A percentile compares a stretch with the other conserved stretches of the same genome.
phyloP scores from a whole-genome alignment of 2,329 filamentous ascomycete genomes.

The Trichoderma afroharzianum region DNA sequence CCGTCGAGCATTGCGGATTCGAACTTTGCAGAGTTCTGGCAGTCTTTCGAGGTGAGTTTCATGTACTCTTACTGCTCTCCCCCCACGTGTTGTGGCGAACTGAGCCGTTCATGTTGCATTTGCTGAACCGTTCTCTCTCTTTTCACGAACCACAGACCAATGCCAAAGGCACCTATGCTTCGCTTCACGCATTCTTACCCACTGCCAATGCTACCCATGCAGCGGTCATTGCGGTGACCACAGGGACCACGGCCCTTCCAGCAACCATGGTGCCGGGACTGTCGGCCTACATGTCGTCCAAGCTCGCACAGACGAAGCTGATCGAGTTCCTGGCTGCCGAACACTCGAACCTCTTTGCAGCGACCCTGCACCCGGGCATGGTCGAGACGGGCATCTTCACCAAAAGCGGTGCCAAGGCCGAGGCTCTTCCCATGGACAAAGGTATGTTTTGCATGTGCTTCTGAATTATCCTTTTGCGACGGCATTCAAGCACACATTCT shows the following conservation, averaged over 20 bases:
- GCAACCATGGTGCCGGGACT: constrained; percentile 20
- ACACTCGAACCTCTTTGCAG: constrained; percentile 25
- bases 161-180: constrained; percentile 11
- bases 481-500: not conserved
- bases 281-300: constrained; percentile 9
- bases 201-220: constrained; percentile 18
- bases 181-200: constrained; percentile 9
- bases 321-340: constrained; percentile 26
- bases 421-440: constrained; percentile 23
- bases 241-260: constrained; percentile 22
- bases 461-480: not conserved
- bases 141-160: not conserved
- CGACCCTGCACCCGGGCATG: constrained; percentile 25
- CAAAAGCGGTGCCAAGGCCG: constrained; percentile 23
- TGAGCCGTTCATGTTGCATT: too few species aligned
- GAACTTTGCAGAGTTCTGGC: constrained; percentile 23
- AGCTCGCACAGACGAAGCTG: constrained; percentile 21
- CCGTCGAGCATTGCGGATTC: constrained; percentile 20
- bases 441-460: constrained; percentile 15
- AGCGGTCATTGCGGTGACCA: constrained; percentile 22
- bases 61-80: not conserved
- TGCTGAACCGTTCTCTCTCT: not conserved
- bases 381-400: constrained; percentile 25
- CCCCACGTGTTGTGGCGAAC: not conserved
- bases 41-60: constrained; percentile 24